Evolutionary conservation across 2,329 filamentous ascomycete species (phyloP), one percentile per base, ranked within the genome.

Genomic region (Aspergillus melleus): DNA sequence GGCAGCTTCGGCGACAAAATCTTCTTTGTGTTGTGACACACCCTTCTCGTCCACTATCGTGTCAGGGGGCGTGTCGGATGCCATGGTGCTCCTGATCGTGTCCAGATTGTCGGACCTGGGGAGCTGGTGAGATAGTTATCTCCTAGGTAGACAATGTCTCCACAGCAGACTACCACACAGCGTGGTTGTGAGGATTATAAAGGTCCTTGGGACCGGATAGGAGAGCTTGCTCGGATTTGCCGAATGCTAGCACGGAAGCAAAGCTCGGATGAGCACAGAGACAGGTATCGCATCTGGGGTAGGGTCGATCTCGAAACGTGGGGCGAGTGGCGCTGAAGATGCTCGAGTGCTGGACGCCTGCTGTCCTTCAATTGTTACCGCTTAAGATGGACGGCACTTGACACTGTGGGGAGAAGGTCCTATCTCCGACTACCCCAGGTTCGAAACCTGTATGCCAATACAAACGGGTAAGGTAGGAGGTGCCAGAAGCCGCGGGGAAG

Each of bases 41-140:
- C 26, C 65, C 52, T 71, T 71, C 51, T 70, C 67, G 26, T 71
- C 70, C 5, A 49, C 60, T 36, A 64, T 49, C 5, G 30, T 20
- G 8, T 42, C 32, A 26, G 30, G 49, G 6, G 29, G 32, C 6
- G 29, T 42, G 19, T 52, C 44, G 44, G 50, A 55, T 39, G 51
- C n/a, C 61, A 63, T 63, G 14, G 8, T 56, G 47, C 20, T 14
- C 24, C 19, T 10, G n/a, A 39, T 44, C 11, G 29, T 16, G 24
- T 12, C 36, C 30, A 20, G 24, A 30, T 24, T 9, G 19, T 22
- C n/a, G 11, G 19, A 19, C 19, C 20, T 14, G 29, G 39, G 12
- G 20, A 19, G 20, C 16, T 29, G 36, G n/a, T 20, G 14, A 46
- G n/a, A 49, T 20, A 52, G 12, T 14, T 20, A 30, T 42, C 49